Percentiles rank a stretch among this genome's conserved stretches.
These are phyloP conservation scores for Leishmania arabica DNA, from an alignment of 208 protist genomes.

Conservation along the genomic window DNA sequence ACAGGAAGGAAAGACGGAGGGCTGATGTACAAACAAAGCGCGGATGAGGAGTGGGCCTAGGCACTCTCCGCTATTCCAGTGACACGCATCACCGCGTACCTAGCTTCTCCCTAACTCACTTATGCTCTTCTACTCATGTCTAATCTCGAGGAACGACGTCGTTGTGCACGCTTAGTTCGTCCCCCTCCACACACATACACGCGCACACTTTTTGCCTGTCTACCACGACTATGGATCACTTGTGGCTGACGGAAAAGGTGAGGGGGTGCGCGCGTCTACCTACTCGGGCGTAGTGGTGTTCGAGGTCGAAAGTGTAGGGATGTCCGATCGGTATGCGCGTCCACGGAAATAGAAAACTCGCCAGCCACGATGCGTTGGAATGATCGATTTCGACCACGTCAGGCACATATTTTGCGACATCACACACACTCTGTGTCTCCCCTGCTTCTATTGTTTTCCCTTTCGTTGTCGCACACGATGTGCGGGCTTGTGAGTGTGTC, in stretches of 20 bases:
- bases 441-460: neutral
- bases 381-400: too few relatives aligned
- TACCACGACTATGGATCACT: too few relatives aligned
- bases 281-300: neutral
- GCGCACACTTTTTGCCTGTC: too few relatives aligned
- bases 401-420: too few relatives aligned
- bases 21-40: neutral
- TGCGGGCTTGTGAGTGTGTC: neutral
- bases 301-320: neutral
- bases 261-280: neutral
- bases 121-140: neutral
- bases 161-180: neutral
- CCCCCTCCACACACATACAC: too few relatives aligned
- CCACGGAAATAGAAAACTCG: neutral
- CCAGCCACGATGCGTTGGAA: neutral
- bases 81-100: neutral
- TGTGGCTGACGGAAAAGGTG: too few relatives aligned
- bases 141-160: neutral
- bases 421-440: too few relatives aligned
- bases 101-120: neutral
- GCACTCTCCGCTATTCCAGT: neutral
- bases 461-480: neutral
- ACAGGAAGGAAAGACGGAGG: neutral
- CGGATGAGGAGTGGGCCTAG: neutral
- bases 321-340: neutral